Base-by-base conservation (phyloP, 78 protist genomes). In the Dictyostelium capitatum region DNA sequence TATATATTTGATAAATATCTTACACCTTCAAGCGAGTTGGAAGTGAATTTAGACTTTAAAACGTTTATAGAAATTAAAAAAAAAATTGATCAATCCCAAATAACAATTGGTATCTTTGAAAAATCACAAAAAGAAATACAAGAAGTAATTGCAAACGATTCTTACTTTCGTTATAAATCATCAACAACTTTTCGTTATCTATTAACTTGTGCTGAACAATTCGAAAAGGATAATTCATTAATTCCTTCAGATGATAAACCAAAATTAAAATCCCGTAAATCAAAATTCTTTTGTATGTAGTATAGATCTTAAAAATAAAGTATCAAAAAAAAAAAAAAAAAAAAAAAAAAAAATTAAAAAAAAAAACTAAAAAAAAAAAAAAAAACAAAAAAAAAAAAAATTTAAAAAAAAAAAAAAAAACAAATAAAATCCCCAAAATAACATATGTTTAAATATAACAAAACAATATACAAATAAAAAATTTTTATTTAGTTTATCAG, bases 31-130 rank as follows among this genome's bases (percentile, higher is more conserved):
- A 77, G 83, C n/a, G 54, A 79, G 17, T 64, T 74, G 41, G 92
- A 87, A 53, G 92, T 87, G 51, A 87, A 87, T 77, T 59, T 87
- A 30, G 92, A 87, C 48, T 87, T 56, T 28, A 79, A 80, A 28
- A 87, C 92, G 14, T 77, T 77, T 65, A 87, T 56, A 1, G 92
- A 87, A 14, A 87, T 87, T 19, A 77, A 56, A 37, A 87, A 87
- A 32, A 46, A 77, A 15, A 87, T 87, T 70, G 83, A 87, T 15
- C 20, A 51, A 15, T n/a, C 50, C 11, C 80, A 87, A 69, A 87
- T 87, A 64, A 23, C 79, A 15, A 48, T 46, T 28, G 64, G 41
- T 8, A 30, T 87, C 23, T 87, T 77, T 87, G 92, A 87, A 15
- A 62, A 69, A 51, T 62, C 92, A 12, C 80, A 75, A 59, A 87